Conservation (phyloP, 768 basidiomycete species). For the Galerina sulciceps region DNA sequence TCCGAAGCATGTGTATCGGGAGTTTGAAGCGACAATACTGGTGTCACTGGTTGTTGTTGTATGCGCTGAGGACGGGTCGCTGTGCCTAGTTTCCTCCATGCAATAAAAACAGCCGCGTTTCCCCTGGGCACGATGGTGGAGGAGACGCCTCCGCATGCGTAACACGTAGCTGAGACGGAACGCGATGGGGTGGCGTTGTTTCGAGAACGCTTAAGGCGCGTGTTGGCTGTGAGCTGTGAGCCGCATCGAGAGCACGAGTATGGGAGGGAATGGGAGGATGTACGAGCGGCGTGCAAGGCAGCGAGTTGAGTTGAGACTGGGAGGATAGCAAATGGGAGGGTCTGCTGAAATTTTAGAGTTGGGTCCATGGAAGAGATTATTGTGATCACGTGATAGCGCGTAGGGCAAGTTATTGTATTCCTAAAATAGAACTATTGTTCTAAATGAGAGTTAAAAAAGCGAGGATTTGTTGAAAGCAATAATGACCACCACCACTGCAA, state of each 20-base stretch:
- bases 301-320: constrained; percentile 60
- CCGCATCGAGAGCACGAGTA: constrained; percentile 59
- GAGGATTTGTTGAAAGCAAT: too few species aligned
- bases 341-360: constrained; percentile 49
- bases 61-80: background rate
- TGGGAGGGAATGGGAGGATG: constrained; percentile 24
- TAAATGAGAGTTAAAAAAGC: background rate
- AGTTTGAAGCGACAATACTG: background rate
- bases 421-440: constrained; percentile 16
- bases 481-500: constrained; percentile 28
- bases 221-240: constrained; percentile 42
- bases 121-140: constrained; percentile 23
- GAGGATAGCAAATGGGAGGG: constrained; percentile 53
- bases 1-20: constrained; percentile 11
- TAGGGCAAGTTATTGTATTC: constrained; percentile 22
- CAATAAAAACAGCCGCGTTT: constrained; percentile 19
- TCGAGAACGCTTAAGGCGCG: constrained; percentile 35
- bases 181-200: constrained; percentile 20
- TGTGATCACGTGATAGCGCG: too few species aligned
- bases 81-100: constrained; percentile 9
- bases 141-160: constrained; percentile 29
- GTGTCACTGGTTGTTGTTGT: background rate
- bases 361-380: constrained; percentile 29
- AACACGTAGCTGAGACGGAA: constrained; percentile 29
- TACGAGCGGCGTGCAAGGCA: constrained; percentile 60